Evolutionary conservation across 2,329 filamentous ascomycete genomes (phyloP).

Genomic region (Teratosphaeria pseudoeucalypti): DNA sequence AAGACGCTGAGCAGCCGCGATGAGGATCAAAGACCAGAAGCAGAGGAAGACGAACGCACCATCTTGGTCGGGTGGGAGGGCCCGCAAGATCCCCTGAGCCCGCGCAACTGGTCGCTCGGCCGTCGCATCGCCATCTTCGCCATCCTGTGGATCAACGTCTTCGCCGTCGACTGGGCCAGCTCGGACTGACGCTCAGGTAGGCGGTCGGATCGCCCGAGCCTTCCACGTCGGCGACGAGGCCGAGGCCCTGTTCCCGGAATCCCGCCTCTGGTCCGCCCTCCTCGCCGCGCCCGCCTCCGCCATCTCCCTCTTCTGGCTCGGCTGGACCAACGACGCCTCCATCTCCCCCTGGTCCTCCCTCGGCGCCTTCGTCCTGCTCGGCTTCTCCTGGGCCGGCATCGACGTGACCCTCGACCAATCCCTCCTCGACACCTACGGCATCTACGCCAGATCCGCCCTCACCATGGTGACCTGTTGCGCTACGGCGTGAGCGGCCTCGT

Average conservation of each 20-base stretch:
- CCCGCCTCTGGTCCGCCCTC: slow-evolving; percentile 35
- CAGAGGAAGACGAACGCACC: neutral
- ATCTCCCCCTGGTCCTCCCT: slow-evolving; percentile 39
- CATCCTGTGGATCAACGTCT: slow-evolving; percentile 15
- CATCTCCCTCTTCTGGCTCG: slow-evolving; percentile 42
- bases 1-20: neutral
- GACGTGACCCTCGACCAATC: slow-evolving; percentile 30
- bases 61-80: neutral
- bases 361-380: slow-evolving; percentile 34
- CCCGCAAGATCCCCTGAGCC: neutral
- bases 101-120: neutral
- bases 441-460: slow-evolving; percentile 33
- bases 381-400: slow-evolving; percentile 38
- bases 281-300: slow-evolving; percentile 34
- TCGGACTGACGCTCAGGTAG: slow-evolving; percentile 12
- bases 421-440: slow-evolving; percentile 31
- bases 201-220: slow-evolving; percentile 1
- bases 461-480: slow-evolving; percentile 24
- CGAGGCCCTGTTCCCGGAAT: slow-evolving; percentile 24
- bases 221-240: slow-evolving; percentile 14
- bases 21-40: neutral
- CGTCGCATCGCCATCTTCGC: slow-evolving; percentile 4
- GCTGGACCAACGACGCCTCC: slow-evolving; percentile 34
- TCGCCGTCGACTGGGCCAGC: slow-evolving; percentile 13
- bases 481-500: slow-evolving; percentile 30